These are phyloP conservation scores for Candida mattraensis DNA, from an alignment of 805 yeast species.

Conservation along the genomic window DNA sequence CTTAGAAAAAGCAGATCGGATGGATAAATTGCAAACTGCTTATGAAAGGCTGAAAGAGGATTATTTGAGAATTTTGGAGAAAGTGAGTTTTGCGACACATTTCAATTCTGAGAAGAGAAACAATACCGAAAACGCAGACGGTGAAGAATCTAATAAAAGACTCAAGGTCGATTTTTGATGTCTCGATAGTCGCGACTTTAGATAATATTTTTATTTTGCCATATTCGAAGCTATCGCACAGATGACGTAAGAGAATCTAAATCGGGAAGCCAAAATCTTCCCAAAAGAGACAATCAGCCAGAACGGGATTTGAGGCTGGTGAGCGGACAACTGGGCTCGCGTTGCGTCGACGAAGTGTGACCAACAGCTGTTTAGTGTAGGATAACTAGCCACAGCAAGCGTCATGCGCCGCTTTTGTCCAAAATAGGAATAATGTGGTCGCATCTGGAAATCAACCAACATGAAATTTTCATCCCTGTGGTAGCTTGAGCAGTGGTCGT, in stretches of 20 bases:
- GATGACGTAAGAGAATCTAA: constrained; percentile 11
- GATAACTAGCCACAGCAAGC: constrained; percentile 10
- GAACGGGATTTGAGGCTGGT: neutral
- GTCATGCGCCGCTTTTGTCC: constrained; percentile 11
- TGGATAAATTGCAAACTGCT: constrained; percentile 75
- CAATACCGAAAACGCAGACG: no score
- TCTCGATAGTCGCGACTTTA: no score
- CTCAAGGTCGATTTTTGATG: constrained; percentile 6
- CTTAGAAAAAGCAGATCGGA: constrained; percentile 60
- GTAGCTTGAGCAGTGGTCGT: no score
- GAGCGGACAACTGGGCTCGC: neutral
- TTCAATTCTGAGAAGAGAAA: constrained; percentile 14
- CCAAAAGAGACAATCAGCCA: constrained; percentile 17
- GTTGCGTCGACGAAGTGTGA: no score
- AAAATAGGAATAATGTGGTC: constrained; percentile 17
- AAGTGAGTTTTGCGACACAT: constrained; percentile 18
- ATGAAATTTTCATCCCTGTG: constrained; percentile 16
- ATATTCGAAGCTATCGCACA: constrained; percentile 4
- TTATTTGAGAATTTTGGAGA: constrained; percentile 56
- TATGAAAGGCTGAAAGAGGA: constrained; percentile 69
- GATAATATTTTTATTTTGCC: constrained; percentile 1
- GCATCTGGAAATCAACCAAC: constrained; percentile 14
- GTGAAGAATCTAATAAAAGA: constrained; percentile 8
- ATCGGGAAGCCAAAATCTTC: constrained; percentile 19
- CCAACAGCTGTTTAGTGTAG: no score